Percentiles rank a stretch among this genome's conserved stretches.
phyloP scores from a whole-genome alignment of 169 alveolate genomes.

The Plasmodium inui region DNA sequence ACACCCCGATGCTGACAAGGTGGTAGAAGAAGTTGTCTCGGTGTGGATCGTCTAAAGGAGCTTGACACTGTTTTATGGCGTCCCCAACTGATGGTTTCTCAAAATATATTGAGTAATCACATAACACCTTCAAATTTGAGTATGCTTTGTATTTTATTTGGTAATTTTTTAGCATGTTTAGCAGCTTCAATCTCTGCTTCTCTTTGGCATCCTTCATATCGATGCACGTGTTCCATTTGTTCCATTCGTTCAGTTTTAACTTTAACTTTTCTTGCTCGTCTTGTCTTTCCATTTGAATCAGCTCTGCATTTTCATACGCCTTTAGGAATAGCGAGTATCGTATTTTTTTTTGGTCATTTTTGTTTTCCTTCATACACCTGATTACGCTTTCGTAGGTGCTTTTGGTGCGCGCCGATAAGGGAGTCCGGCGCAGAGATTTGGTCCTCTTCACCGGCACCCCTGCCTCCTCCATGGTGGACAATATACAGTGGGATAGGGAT shows the following conservation, averaged over 20 bases:
- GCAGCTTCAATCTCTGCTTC: conserved; percentile 38
- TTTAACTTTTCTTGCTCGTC: conserved; percentile 7
- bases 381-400: conserved; percentile 31
- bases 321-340: conserved; percentile 24
- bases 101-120: conserved; percentile 56
- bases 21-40: conserved; percentile 43
- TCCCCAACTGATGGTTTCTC: neutral
- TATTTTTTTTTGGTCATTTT: conserved; percentile 22
- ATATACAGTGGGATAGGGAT: neutral
- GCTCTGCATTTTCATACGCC: conserved; percentile 66
- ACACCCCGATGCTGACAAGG: conserved; percentile 38
- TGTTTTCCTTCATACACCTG: conserved; percentile 29
- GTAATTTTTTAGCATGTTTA: conserved; percentile 46
- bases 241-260: neutral
- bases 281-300: conserved; percentile 38
- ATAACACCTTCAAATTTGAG: conserved; percentile 20
- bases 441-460: neutral
- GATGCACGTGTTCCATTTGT: neutral
- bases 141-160: conserved; percentile 38
- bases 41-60: neutral
- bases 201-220: conserved; percentile 22
- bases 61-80: neutral
- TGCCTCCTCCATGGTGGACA: neutral
- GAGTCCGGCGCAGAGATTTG: neutral
- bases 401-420: neutral